Evolutionary conservation across 208 protist species (phyloP), one percentile per base, ranked within the genome.

Genomic region (Trypanosoma conorhini): DNA sequence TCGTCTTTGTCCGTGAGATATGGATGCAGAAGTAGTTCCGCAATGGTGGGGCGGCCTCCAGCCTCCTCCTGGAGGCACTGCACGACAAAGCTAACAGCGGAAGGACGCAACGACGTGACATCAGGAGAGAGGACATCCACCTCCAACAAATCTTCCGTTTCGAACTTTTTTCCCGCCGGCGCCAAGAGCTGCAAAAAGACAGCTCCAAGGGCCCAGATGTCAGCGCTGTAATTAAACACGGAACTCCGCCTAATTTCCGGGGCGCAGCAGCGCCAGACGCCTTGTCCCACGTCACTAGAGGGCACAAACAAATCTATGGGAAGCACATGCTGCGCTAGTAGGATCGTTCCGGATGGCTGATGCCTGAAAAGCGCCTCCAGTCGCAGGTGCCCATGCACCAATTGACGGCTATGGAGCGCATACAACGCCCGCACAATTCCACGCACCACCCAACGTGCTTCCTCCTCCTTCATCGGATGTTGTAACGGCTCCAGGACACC

Each of bases 141-240:
- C 67, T 91, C 81, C 17, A 77, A 76, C 10, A 95, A 31, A 50
- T 95, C 86, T 7, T 72, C 85, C n/a, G 86, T 91, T 48, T 66
- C 60, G 30, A 83, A 80, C 59, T 57, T 8, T 58, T 77, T 83
- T 33, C 66, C 67, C 21, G 42, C 44, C 1, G 72, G 80, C 1
- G 76, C 64, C 15, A 86, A 22, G 50, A 95, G 79, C 60, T 88
- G 82, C 22, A 92, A 59, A 56, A 95, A 79, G 13, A 92, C 68
- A 19, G 89, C 83, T n/a, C 78, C 89, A 0, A 95, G 30, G 1
- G 83, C 80, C 89, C 86, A 92, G 26, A 95, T 84, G 67, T 95
- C 89, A 7, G 89, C 82, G 35, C 81, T 79, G 40, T 58, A 79
- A 51, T 56, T 57, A 77, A 87, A 92, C 2, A 73, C 68, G 12